Conservation (phyloP, 2,329 filamentous ascomycete species). For the Macroventuria anomochaeta region DNA sequence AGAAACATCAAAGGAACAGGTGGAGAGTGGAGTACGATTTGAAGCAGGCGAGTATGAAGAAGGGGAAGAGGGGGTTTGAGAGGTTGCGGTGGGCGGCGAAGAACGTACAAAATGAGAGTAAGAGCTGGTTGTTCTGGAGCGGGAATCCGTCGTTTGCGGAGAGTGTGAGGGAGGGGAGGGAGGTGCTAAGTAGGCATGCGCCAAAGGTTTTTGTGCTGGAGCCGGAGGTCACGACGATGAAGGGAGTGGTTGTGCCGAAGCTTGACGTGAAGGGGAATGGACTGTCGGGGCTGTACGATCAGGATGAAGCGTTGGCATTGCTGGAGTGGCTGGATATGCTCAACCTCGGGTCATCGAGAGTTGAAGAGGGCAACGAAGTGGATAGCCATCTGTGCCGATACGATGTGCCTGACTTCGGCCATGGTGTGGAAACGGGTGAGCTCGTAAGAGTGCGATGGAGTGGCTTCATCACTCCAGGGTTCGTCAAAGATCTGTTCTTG, state of each 20-base stretch:
- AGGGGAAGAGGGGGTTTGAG: conserved; percentile 83
- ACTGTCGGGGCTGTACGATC: conserved; percentile 52
- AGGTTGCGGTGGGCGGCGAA: conserved; percentile 78
- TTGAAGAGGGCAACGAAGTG: conserved; percentile 63
- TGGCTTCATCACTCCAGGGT: conserved; percentile 51
- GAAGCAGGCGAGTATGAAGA: conserved; percentile 74
- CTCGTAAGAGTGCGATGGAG: conserved; percentile 52
- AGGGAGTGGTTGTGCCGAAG: conserved; percentile 37
- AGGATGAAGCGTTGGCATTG: conserved; percentile 69
- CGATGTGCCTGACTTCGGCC: conserved; percentile 57
- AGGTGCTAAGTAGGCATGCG: conserved; percentile 39
- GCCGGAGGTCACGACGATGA: conserved; percentile 31
- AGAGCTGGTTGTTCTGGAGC: conserved; percentile 82
- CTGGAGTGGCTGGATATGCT: conserved; percentile 80
- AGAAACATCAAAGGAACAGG: conserved; percentile 71
- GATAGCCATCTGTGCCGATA: conserved; percentile 76
- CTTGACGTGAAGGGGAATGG: conserved; percentile 24
- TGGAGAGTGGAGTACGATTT: conserved; percentile 84
- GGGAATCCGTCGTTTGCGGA: conserved; percentile 42
- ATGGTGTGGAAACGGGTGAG: conserved; percentile 17
- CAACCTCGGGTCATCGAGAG: conserved; percentile 68
- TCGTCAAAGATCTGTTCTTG: conserved; percentile 42
- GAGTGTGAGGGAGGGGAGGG: conserved; percentile 34
- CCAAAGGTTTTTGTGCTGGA: conserved; percentile 39
- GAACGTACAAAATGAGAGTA: conserved; percentile 71